These are phyloP conservation scores for Tetratostichococcus sp. DNA, from an alignment of 139 green algal species.

Conservation along the genomic window DNA sequence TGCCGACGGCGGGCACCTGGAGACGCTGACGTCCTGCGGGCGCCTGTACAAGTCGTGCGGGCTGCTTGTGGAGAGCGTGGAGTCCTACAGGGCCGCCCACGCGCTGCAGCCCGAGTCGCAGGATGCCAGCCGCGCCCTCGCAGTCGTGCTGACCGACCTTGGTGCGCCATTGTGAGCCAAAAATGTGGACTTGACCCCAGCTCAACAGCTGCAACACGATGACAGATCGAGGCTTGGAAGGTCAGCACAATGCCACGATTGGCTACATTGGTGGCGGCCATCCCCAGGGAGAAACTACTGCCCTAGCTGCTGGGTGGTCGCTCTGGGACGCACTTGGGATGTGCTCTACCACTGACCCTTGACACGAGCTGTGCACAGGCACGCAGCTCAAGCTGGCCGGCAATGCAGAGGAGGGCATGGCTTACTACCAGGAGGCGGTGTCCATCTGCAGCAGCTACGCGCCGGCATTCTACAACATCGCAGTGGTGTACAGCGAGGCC, in stretches of 20 bases:
- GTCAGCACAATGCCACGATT: too few relatives aligned
- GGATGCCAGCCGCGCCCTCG: conserved; percentile 50
- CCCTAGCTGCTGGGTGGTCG: too few relatives aligned
- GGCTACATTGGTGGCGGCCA: too few relatives aligned
- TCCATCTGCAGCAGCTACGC: conserved; percentile 41
- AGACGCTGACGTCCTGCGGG: conserved; percentile 46
- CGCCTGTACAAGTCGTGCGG: conserved; percentile 59
- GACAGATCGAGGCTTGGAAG: too few relatives aligned
- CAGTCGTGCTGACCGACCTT: conserved; percentile 79
- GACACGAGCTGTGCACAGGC: conserved; percentile 15
- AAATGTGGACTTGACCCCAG: too few relatives aligned
- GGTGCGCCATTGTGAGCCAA: conserved; percentile 31
- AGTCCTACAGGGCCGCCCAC: conserved; percentile 23
- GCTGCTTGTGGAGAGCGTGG: conserved; percentile 53
- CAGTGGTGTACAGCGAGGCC: conserved; percentile 40
- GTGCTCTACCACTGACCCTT: too few relatives aligned
- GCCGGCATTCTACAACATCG: conserved; percentile 75
- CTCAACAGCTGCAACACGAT: too few relatives aligned
- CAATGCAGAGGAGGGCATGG: conserved; percentile 36
- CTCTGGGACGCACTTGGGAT: too few relatives aligned
- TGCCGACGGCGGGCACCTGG: conserved; percentile 28
- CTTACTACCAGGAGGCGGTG: conserved; percentile 55
- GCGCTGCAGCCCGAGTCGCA: neutral
- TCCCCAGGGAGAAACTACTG: too few relatives aligned
- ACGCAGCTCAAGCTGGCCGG: conserved; percentile 68